Base-by-base conservation (phyloP, 1,284 basidiomycete genomes). In the Volvariella volvacea region DNA sequence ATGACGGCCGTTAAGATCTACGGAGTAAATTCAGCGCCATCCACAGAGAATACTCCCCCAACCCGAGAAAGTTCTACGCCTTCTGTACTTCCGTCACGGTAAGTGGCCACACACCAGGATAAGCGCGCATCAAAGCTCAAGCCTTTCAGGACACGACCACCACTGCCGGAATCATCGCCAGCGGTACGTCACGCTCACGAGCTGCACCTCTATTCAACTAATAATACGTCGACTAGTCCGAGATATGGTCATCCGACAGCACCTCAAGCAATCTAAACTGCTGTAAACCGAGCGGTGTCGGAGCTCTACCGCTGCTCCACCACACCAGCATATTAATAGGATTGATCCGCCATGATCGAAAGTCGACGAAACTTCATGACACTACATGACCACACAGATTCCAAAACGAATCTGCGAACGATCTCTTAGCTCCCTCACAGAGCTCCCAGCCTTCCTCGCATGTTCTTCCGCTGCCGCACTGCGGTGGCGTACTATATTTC, bases 11-110 rank as follows among this genome's bases (percentile, higher is more conserved):
- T 32, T 8, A 52, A 88, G 86, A 87, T 60, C 78, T 88, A 50
- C 70, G 75, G 43, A 73, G 79, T 53, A 88, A 88, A 57, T 88
- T 88, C 53, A 79, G 73, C 49, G 84, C 83, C 9, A 88, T 88
- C 38, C 83, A 86, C 53, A 67, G 84, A 49, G 82, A 88, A 58
- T 81, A 84, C 56, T 88, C 84, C 7, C 83, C 82, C 1, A 70
- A 70, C 31, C 82, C 84, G 38, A 69, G 86, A 43, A 86, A 85
- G 55, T 88, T 88, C 53, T 88, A 88, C 55, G 80, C 80, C 2
- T 88, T 86, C 56, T 82, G 78, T 52, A 88, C 86, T 14, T 84
- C 81, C 15, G 83, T 88, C 28, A 88, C 84, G 43, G 34, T 36
- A 15, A 15, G 34, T 31, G 45, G 41, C 19, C 19, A 28, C 20